These are phyloP conservation scores for Aphanomyces euteiches DNA, from an alignment of 352 stramenopile species.

Conservation along the genomic window DNA sequence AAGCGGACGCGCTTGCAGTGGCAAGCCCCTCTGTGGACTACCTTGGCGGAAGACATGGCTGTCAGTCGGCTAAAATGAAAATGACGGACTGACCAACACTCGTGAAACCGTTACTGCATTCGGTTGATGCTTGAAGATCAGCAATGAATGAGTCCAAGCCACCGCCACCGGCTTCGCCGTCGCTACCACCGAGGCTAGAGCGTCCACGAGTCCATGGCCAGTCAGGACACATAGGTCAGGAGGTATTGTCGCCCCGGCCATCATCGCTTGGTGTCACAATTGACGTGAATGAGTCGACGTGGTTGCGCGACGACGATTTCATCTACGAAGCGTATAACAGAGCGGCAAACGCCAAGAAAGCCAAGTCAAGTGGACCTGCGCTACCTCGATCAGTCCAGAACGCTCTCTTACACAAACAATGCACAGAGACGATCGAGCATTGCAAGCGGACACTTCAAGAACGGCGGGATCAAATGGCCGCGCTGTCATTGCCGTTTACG, in stretches of 20 bases:
- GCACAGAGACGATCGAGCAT: constrained; percentile 13
- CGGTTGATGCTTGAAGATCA: constrained; percentile 10
- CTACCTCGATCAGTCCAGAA: neutral
- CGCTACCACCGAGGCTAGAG: neutral
- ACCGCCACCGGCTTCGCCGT: neutral
- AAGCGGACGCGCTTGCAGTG: constrained; percentile 72
- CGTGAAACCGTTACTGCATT: neutral
- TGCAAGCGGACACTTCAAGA: constrained; percentile 17
- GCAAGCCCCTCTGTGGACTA: constrained; percentile 52
- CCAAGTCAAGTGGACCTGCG: neutral
- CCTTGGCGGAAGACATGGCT: neutral
- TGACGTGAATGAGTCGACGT: neutral
- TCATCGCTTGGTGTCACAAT: too few species aligned
- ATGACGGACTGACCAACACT: neutral
- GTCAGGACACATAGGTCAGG: too few species aligned
- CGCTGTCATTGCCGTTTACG: constrained; percentile 3
- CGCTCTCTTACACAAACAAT: constrained; percentile 14
- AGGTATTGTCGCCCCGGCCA: too few species aligned
- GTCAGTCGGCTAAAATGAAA: neutral
- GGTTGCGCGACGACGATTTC: constrained; percentile 26
- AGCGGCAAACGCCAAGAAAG: neutral
- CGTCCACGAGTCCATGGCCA: neutral
- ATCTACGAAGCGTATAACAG: constrained; percentile 16
- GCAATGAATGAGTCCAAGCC: neutral
- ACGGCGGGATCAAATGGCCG: constrained; percentile 15